phyloP scores from a whole-genome alignment of 768 basidiomycete species.

The Russula vinacea region DNA sequence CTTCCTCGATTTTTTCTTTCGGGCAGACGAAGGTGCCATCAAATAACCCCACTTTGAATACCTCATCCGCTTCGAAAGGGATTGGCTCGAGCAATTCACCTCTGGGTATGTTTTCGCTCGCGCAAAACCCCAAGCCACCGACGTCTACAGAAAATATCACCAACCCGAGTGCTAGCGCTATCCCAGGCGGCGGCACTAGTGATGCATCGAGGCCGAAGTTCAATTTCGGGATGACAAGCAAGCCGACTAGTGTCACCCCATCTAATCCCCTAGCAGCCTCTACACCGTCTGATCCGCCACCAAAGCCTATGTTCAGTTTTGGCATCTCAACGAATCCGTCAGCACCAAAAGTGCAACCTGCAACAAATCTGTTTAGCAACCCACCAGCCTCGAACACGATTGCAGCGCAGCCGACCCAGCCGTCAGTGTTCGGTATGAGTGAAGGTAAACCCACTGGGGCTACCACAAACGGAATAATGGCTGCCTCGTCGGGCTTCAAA shows the following conservation, averaged over 20 bases:
- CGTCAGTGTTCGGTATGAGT: constrained; percentile 13
- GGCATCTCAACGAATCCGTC: neutral
- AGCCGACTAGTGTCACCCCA: constrained; percentile 16
- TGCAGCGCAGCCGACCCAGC: constrained; percentile 1
- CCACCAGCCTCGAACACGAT: constrained; percentile 1
- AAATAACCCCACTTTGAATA: constrained; percentile 26
- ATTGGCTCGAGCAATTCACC: constrained; percentile 3
- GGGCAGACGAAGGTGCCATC: constrained; percentile 16
- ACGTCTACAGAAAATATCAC: neutral
- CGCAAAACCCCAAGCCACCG: constrained; percentile 8
- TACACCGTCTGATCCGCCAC: constrained; percentile 7
- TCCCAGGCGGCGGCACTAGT: constrained; percentile 8
- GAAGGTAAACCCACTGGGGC: constrained; percentile 6
- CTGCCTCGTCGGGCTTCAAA: constrained; percentile 1
- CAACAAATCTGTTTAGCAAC: constrained; percentile 21
- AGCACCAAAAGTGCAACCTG: constrained; percentile 9
- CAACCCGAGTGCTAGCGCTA: constrained; percentile 14
- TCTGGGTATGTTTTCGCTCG: constrained; percentile 12
- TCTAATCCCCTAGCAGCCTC: constrained; percentile 19
- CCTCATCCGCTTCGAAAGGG: constrained; percentile 8
- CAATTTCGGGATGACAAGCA: constrained; percentile 29
- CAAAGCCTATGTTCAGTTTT: constrained; percentile 17
- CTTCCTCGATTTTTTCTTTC: constrained; percentile 16
- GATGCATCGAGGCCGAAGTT: constrained; percentile 28
- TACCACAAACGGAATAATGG: neutral